These are phyloP conservation scores for Penicillium sp. DNA, from an alignment of 2,329 filamentous ascomycete genomes.

Conservation along the genomic window DNA sequence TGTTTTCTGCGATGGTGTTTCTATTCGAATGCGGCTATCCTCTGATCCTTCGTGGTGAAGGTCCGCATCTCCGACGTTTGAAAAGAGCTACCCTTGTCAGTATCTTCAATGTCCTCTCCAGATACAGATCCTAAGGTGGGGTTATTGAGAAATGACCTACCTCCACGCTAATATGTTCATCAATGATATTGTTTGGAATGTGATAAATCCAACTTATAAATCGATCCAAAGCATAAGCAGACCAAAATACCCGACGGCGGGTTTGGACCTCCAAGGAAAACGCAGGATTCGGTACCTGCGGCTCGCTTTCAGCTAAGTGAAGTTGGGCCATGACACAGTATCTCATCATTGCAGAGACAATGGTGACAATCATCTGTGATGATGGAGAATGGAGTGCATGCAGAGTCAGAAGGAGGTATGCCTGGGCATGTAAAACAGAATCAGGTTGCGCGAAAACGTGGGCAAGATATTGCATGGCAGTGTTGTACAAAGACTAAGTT, in stretches of 20 bases:
- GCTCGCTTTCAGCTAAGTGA: constrained; percentile 12
- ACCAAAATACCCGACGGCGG: constrained; percentile 19
- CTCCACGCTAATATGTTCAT: constrained; percentile 15
- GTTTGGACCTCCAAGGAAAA: constrained; percentile 14
- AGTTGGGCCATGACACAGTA: constrained; percentile 16
- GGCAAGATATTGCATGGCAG: constrained; percentile 8
- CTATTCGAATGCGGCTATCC: not conserved
- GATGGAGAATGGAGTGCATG: constrained; percentile 19
- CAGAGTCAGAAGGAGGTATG: constrained; percentile 16
- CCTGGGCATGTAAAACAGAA: constrained; percentile 14
- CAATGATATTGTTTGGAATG: constrained; percentile 16
- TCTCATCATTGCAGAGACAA: constrained; percentile 16
- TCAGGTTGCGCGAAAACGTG: constrained; percentile 10
- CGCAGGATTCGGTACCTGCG: not conserved
- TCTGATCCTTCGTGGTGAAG: constrained; percentile 2
- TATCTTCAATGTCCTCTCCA: not conserved
- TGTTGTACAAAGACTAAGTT: constrained; percentile 11
- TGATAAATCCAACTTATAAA: constrained; percentile 19
- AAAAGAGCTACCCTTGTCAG: constrained; percentile 14
- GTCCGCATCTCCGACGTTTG: constrained; percentile 14
- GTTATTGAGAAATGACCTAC: not conserved
- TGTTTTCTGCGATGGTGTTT: constrained; percentile 13
- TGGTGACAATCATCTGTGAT: constrained; percentile 16
- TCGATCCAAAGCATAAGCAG: constrained; percentile 18
- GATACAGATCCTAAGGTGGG: too few species aligned